Evolutionary conservation across 108 stramenopile species (phyloP), one percentile per base, ranked within the genome.

Genomic region (Tribonema minus): DNA sequence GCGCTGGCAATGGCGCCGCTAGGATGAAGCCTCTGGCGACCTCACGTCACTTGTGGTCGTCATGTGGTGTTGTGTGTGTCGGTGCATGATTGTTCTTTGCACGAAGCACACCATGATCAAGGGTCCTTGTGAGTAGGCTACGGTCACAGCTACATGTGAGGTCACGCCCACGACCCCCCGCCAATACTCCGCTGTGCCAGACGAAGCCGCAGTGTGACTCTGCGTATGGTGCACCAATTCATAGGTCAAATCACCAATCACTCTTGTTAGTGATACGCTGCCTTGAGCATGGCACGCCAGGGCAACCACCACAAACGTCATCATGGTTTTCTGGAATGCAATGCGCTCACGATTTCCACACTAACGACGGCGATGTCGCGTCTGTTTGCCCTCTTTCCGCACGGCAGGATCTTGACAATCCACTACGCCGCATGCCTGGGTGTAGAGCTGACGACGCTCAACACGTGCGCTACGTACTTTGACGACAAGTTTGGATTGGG

Each of bases 401-500:
- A 76, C 26, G 93, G 90, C 29, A 92, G 91, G 92, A 36, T 94
- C 37, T 76, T 94, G 54, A 88, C 88, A 84, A 39, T 91, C 58
- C 92, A 93, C 76, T 95, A 95, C 81, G 92, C 91, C 4, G 87
- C 86, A 74, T 92, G 91, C 90, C 92, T 95, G 71, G 94, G 94
- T 38, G 91, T 93, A 25, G 94, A 95, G 82, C 84, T 95, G 63
- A 92, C 91, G 67, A 89, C 92, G 88, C 90, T 90, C 90, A 92
- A 94, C 71, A 91, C 88, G 35, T 90, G 90, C 30, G 91, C 92
- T 30, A 63, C 83, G 0, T 95, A 93, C 86, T 95, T 95, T 70
- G 76, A 74, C 61, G 88, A 92, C 70, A 80, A 84, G 59, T 92
- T 92, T 63, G 88, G 83, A 37, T 86, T 86, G 20, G 70, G 33